Percentiles rank a stretch among this genome's conserved stretches.
phyloP scores from a whole-genome alignment of 2,329 filamentous ascomycete species.

The Didymella arachidicola region DNA sequence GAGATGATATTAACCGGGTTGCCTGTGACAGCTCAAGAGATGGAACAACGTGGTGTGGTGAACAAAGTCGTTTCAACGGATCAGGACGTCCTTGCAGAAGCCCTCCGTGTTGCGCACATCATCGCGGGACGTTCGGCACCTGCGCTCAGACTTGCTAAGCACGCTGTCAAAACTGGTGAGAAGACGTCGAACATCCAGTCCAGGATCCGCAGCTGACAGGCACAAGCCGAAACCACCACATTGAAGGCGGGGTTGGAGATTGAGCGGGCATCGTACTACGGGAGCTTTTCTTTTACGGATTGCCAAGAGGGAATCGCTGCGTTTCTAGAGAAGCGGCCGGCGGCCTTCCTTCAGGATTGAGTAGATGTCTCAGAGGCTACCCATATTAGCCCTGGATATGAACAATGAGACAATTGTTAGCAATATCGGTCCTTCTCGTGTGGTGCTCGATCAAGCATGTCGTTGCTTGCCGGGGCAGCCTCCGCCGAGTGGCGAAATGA shows the following conservation, averaged over 20 bases:
- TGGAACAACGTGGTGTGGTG: constrained; percentile 54
- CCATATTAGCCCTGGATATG: neutral
- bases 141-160: constrained; percentile 55
- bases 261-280: constrained; percentile 46
- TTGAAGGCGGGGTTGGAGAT: constrained; percentile 53
- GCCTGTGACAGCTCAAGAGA: constrained; percentile 48
- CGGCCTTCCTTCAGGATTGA: constrained; percentile 28
- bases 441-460: constrained; percentile 1
- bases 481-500: constrained; percentile 2
- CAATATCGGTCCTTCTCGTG: constrained; percentile 11
- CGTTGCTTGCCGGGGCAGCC: constrained; percentile 1
- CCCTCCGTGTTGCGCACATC: constrained; percentile 50
- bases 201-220: constrained; percentile 26
- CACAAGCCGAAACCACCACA: constrained; percentile 54
- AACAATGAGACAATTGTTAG: neutral
- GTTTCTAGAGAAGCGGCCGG: constrained; percentile 52
- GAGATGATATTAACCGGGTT: constrained; percentile 55
- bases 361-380: neutral
- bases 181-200: constrained; percentile 4
- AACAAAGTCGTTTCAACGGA: constrained; percentile 49
- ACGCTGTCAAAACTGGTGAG: constrained; percentile 55
- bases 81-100: constrained; percentile 50
- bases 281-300: constrained; percentile 50
- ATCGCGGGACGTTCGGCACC: constrained; percentile 54
- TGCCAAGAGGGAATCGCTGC: constrained; percentile 54